Base-by-base conservation (phyloP, 495 filamentous ascomycete genomes). In the Tuber magnatum region DNA sequence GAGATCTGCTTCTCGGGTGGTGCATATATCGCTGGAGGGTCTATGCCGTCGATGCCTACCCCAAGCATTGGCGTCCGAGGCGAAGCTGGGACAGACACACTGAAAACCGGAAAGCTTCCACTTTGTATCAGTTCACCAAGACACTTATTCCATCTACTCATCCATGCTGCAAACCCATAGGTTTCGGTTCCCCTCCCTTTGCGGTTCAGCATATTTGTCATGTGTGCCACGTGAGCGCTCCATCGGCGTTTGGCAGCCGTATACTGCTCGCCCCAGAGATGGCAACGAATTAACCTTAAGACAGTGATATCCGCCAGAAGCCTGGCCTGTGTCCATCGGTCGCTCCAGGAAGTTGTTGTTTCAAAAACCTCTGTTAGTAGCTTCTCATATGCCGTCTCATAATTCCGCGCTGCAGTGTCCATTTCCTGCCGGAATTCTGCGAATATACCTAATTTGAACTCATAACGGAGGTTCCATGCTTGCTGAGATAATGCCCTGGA, bases 341-440 rank as follows among this genome's bases (percentile, higher is more conserved):
- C 90, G 80, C 88, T 91, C 93, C 93, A 97, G 76, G 89, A 92
- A 1, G 92, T 91, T 74, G 94, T 97, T 44, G 89, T 90, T 82
- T 97, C 93, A 71, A 97, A 91, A 10, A 97, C 88, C 81, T 97
- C 93, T 9, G 90, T 84, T 73, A 97, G 88, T 32, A 97, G 83
- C 48, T 87, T 89, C 40, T 95, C 93, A 81, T 97, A 94, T 10
- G 93, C 92, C 80, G 90, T 89, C 79, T 94, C 92, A 77, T 92
- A 97, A 73, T 92, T 93, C 43, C 92, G 88, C 71, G 90, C 85
- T 0, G 94, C 94, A 42, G 88, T 89, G 80, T 97, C 94, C 88
- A 94, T 92, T 80, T 97, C 94, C 81, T 93, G 91, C 20, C 94
- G 88, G 76, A 93, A 97, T 81, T 97, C 93, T 44, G 94, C 93